Conservation (phyloP, 345 rosid species). For the Gossypium herbaceum region DNA sequence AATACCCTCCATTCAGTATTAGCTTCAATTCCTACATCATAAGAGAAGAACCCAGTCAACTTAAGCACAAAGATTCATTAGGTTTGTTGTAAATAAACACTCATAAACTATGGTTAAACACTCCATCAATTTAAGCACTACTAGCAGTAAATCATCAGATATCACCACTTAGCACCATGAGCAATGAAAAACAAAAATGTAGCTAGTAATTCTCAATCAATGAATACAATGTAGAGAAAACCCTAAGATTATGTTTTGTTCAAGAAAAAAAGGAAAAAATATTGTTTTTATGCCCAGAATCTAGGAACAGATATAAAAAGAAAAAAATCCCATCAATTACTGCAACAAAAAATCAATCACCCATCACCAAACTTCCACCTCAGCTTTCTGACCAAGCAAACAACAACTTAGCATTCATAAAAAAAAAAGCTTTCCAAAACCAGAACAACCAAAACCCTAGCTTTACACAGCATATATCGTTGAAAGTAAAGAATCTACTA, state of each 20-base stretch:
- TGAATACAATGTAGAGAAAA: neutral
- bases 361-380: neutral
- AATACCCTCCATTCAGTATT: conserved; percentile 59
- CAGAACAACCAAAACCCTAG: conserved; percentile 15
- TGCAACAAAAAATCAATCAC: neutral
- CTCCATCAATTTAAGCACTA: conserved; percentile 8
- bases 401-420: conserved; percentile 11
- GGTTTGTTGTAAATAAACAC: neutral
- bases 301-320: neutral
- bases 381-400: conserved; percentile 10
- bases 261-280: neutral
- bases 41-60: conserved; percentile 17
- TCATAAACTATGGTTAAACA: neutral
- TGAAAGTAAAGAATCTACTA: neutral
- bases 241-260: neutral
- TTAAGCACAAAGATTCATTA: neutral
- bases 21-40: conserved; percentile 29
- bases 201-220: neutral
- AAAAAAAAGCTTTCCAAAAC: conserved; percentile 14
- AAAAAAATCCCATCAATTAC: neutral
- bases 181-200: neutral
- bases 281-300: neutral
- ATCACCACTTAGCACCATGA: neutral
- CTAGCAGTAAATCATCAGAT: neutral
- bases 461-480: neutral